Evolutionary conservation across 306 rosid genomes (phyloP), one percentile per base, ranked within the genome.

Genomic region (Dryas alaskensis): DNA sequence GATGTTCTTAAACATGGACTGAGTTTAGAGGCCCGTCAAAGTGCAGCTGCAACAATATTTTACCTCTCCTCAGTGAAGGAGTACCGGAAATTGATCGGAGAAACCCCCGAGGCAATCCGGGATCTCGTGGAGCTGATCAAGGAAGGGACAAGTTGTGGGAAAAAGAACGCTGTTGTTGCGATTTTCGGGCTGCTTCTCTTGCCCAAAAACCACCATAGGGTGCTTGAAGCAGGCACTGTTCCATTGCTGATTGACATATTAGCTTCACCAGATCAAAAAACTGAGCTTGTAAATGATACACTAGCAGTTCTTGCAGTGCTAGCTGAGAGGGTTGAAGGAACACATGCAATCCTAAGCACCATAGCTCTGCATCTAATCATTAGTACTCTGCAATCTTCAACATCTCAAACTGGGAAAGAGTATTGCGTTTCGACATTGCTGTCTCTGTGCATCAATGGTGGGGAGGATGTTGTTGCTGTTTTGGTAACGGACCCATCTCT

Each of bases 141-240:
- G 48, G 87, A 81, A 74, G 98, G 97, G 50, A 85, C 87, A 60
- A 73, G 77, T 8, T 82, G 77, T 0, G 97, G 93, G 69, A 91
- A 89, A 60, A 93, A 86, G 82, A 93, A 93, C 3, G 90, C 98
- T 0, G 78, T 85, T 59, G 92, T 86, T 8, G 93, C 97, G 1
- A 85, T 93, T 69, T 89, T 86, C 11, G 97, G 88, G 46, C 88
- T 93, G 2, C 80, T 91, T 13, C 48, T 85, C 39, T 70, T 5
- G 39, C 87, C 92, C 1, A 68, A 60, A 54, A 93, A 93, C 80
- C 87, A 71, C 19, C 74, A 67, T 10, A 81, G 61, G 5, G 96
- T 83, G 8, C 48, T 93, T 10, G 81, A 70, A 8, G 84, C 92
- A 0, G 90, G 92, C n/a, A 67, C 68, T 10, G 83, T 91, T 52